A percentile compares a stretch with the other conserved stretches of the same genome.
Evolutionary conservation across 768 basidiomycete species (phyloP).

Genomic region (Rhodotorula graminis): DNA sequence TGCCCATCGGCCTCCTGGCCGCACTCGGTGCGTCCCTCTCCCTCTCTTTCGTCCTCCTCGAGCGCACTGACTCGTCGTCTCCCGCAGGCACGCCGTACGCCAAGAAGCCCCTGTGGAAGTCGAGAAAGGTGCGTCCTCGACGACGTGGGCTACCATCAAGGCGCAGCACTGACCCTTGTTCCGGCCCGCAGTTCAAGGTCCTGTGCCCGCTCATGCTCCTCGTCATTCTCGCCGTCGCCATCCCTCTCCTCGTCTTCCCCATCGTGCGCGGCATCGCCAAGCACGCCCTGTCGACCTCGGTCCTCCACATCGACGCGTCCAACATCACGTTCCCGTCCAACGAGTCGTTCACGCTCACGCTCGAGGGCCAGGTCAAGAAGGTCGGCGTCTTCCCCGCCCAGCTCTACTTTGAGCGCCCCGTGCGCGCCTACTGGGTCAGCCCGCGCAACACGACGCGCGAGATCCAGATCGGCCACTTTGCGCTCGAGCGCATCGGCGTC

Average conservation of each 20-base stretch:
- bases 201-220: constrained; percentile 23
- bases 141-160: no score
- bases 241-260: constrained; percentile 28
- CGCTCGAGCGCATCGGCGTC: constrained; percentile 54
- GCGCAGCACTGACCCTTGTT: neutral
- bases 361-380: constrained; percentile 53
- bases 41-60: neutral
- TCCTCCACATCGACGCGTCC: constrained; percentile 24
- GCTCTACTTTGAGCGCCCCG: constrained; percentile 59
- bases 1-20: constrained; percentile 30
- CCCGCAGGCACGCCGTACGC: constrained; percentile 24
- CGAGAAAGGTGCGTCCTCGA: constrained; percentile 6
- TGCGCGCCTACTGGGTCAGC: constrained; percentile 58
- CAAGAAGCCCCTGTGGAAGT: constrained; percentile 32
- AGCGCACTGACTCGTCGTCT: neutral
- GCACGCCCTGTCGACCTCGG: constrained; percentile 26
- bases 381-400: constrained; percentile 63
- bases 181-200: constrained; percentile 1
- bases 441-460: constrained; percentile 50
- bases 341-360: constrained; percentile 29
- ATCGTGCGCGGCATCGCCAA: constrained; percentile 27
- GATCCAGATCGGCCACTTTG: constrained; percentile 57
- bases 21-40: constrained; percentile 18
- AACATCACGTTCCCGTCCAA: constrained; percentile 34
- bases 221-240: constrained; percentile 4